Evolutionary conservation across 345 rosid genomes (phyloP).

Genomic region (Sonneratia alba): DNA sequence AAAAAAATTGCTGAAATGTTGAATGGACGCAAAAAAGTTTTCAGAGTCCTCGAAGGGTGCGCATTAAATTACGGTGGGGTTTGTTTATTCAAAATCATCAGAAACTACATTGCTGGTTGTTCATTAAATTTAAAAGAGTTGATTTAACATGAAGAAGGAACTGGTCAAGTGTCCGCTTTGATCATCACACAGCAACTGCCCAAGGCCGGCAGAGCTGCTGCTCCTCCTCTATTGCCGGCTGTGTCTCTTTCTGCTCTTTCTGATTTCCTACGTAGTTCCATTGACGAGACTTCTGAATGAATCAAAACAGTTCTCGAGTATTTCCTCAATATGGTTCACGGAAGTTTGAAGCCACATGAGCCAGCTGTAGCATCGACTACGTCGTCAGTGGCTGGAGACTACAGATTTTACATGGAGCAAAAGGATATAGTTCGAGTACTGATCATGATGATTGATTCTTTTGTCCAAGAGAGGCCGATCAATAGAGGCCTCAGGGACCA

Average conservation of each 20-base stretch:
- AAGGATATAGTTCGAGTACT: conserved; percentile 31
- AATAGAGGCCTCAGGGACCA: conserved; percentile 34
- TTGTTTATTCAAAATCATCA: no score
- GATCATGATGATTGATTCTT: conserved; percentile 30
- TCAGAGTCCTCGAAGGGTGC: no score
- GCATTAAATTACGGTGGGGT: no score
- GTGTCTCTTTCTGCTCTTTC: conserved; percentile 1
- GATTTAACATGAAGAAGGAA: not conserved
- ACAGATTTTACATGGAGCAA: conserved; percentile 36
- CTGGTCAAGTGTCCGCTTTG: conserved; percentile 10
- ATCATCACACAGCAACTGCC: conserved; percentile 12
- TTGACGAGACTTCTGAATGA: not conserved
- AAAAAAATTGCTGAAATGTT: no score
- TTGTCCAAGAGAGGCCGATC: conserved; percentile 34
- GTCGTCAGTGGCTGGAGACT: conserved; percentile 28
- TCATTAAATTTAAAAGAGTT: not conserved
- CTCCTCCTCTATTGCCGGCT: conserved; percentile 16
- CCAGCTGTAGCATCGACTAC: no score
- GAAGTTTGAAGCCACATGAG: not conserved
- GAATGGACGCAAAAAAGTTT: no score
- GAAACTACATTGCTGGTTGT: no score
- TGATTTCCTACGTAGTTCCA: not conserved
- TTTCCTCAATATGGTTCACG: not conserved
- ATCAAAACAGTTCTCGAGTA: not conserved
- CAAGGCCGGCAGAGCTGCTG: conserved; percentile 21